Percentiles rank a stretch among this genome's conserved stretches.
These are phyloP conservation scores for Sordariomycetes sp. DNA, from an alignment of 2,329 filamentous ascomycete species.

Conservation along the genomic window DNA sequence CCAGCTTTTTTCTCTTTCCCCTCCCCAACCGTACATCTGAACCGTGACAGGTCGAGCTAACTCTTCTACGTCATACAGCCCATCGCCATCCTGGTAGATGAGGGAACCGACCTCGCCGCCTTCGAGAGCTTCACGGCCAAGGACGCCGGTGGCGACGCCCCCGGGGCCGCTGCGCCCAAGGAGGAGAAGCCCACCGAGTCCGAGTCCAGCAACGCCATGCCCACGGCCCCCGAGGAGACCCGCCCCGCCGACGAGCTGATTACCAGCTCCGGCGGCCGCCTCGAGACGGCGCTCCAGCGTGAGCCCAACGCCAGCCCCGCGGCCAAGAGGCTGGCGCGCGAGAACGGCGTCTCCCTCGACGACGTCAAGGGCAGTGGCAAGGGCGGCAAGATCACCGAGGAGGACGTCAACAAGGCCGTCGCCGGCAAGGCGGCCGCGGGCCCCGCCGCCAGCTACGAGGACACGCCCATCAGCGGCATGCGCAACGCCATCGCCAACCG, in stretches of 20 bases:
- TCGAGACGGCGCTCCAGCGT: slow-evolving; percentile 78
- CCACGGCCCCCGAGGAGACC: slow-evolving; percentile 46
- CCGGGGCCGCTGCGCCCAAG: slow-evolving; percentile 54
- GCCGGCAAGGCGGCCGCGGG: slow-evolving; percentile 41
- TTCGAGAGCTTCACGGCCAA: slow-evolving; percentile 83
- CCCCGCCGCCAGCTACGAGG: slow-evolving; percentile 63
- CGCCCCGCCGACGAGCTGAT: slow-evolving; percentile 24
- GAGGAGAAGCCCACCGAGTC: slow-evolving; percentile 56
- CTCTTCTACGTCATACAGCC: slow-evolving; percentile 45
- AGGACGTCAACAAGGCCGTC: slow-evolving; percentile 83
- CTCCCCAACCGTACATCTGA: neutral
- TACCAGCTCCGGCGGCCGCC: slow-evolving; percentile 60
- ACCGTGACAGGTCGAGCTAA: neutral
- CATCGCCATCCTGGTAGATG: slow-evolving; percentile 90
- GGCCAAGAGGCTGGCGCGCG: slow-evolving; percentile 72
- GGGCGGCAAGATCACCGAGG: slow-evolving; percentile 78
- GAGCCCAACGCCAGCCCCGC: slow-evolving; percentile 62
- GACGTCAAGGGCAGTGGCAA: slow-evolving; percentile 79
- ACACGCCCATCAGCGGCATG: slow-evolving; percentile 81
- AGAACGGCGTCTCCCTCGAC: slow-evolving; percentile 70
- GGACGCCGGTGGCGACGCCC: slow-evolving; percentile 77
- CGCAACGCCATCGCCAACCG: slow-evolving; percentile 95
- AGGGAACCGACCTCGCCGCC: slow-evolving; percentile 74
- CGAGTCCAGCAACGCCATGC: slow-evolving; percentile 17
- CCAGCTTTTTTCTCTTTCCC: neutral